These are phyloP conservation scores for Pistacia atlantica DNA, from an alignment of 345 rosid genomes.

Conservation along the genomic window DNA sequence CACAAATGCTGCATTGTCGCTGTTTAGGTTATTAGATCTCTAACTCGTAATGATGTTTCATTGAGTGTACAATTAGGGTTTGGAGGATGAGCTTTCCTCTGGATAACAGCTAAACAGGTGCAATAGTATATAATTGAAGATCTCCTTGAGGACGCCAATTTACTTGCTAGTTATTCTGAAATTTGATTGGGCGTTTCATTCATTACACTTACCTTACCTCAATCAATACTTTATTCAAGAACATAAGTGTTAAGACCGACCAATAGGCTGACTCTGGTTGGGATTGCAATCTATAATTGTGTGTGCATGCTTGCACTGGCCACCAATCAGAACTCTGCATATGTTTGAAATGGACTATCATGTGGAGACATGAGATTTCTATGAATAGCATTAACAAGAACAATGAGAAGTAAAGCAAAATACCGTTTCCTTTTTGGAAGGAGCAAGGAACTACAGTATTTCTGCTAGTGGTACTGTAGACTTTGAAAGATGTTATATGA, in stretches of 20 bases:
- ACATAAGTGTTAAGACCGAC: not conserved
- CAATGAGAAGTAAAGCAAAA: not conserved
- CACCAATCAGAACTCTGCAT: not conserved
- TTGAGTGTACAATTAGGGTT: not conserved
- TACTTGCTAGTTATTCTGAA: not conserved
- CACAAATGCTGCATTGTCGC: not conserved
- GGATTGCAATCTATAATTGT: too few relatives aligned
- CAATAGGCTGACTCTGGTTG: not conserved
- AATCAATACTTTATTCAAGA: not conserved
- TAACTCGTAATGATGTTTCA: not conserved
- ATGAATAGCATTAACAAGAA: not conserved
- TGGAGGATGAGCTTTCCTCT: not conserved
- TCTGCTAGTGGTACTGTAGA: not conserved
- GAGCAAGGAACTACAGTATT: slow-evolving; percentile 2
- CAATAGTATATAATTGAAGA: not conserved
- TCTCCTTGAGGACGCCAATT: not conserved
- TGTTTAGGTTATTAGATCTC: not conserved
- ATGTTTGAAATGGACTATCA: slow-evolving; percentile 2
- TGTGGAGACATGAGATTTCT: slow-evolving; percentile 6
- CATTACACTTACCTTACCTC: not conserved
- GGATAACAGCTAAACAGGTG: not conserved
- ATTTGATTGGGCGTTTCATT: not conserved
- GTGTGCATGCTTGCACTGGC: too few relatives aligned
- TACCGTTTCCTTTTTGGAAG: not conserved
- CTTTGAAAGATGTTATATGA: not conserved